Base-by-base conservation (phyloP, 1,139 yeast genomes). In the Diutina pseudorugosa region DNA sequence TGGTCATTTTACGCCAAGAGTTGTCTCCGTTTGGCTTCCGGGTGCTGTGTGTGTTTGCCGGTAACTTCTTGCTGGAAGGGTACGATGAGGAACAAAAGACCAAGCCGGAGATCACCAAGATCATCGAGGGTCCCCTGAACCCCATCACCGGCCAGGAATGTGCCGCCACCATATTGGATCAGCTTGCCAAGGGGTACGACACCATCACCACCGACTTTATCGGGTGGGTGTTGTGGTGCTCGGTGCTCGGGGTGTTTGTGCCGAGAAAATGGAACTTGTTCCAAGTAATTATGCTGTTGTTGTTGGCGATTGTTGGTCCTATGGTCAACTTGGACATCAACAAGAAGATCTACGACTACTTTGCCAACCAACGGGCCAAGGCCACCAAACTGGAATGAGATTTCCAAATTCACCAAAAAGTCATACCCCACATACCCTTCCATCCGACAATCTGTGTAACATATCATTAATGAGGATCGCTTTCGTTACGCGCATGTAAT, bases 61-160 rank as follows among this genome's bases (percentile, higher is more conserved):
- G 98, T 0, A 90, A 89, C 63, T 90, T 93, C 67, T 77, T 73
- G 51, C 85, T 95, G 58, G 98, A 91, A 65, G 99, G 98, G 0
- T 94, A 67, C 61, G 79, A 70, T 6, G 81, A 82, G 55, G 99
- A 94, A 65, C 86, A 91, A 62, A 69, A 70, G 56, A 85, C 95
- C 6, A 94, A 94, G 63, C 98, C 98, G 0, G 78, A 75, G 27
- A 87, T 94, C 55, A 91, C 98, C 2, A 79, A 75, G 56, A 68
- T 68, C 30, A 88, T 94, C 48, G 98, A 94, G 65, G 98, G 98
- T 1, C 75, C 95, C 1, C 85, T 95, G 16, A 65, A 63, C 6
- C 81, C 97, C 0, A 84, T 89, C 25, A 63, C 83, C 1, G 83
- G 86, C 1, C 83, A 77, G 19, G 70, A 72, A 51, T 89, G 95